These are phyloP conservation scores for Caloboletus firmus DNA, from an alignment of 1,284 basidiomycete genomes.

Conservation along the genomic window DNA sequence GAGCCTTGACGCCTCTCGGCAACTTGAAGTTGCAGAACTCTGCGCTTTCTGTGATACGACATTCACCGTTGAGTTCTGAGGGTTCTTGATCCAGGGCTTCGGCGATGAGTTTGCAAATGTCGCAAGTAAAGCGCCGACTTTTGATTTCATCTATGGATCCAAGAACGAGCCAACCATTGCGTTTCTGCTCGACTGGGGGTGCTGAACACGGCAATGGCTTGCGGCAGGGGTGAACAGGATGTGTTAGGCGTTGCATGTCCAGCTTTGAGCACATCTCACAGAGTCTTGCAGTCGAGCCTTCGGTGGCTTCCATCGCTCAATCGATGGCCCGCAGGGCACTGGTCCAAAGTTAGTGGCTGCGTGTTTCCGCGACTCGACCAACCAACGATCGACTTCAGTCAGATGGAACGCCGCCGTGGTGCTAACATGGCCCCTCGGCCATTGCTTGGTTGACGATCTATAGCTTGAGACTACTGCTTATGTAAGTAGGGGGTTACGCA, in stretches of 20 bases:
- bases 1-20: slow-evolving; percentile 1
- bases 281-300: slow-evolving; percentile 1
- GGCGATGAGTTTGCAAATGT: slow-evolving; percentile 15
- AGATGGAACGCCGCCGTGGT: too few species aligned
- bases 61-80: slow-evolving; percentile 9
- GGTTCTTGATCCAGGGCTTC: slow-evolving; percentile 18
- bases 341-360: too few species aligned
- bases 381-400: too few species aligned
- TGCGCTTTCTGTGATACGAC: neutral
- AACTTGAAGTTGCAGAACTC: slow-evolving; percentile 14
- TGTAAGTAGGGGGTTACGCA: slow-evolving; percentile 12
- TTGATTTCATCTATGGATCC: slow-evolving; percentile 21
- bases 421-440: too few species aligned
- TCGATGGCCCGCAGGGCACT: neutral
- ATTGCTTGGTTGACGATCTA: too few species aligned
- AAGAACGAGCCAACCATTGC: neutral
- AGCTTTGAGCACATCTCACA: slow-evolving; percentile 16
- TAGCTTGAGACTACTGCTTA: slow-evolving; percentile 9
- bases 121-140: slow-evolving; percentile 9
- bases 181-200: neutral
- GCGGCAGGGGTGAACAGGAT: slow-evolving; percentile 9
- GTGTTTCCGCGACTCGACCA: too few species aligned
- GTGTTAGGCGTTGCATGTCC: neutral
- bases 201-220: slow-evolving; percentile 1
- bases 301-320: neutral